Percentiles rank a stretch among this genome's conserved stretches.
phyloP scores from a whole-genome alignment of 345 rosid genomes.

The Aquilaria sinensis region DNA sequence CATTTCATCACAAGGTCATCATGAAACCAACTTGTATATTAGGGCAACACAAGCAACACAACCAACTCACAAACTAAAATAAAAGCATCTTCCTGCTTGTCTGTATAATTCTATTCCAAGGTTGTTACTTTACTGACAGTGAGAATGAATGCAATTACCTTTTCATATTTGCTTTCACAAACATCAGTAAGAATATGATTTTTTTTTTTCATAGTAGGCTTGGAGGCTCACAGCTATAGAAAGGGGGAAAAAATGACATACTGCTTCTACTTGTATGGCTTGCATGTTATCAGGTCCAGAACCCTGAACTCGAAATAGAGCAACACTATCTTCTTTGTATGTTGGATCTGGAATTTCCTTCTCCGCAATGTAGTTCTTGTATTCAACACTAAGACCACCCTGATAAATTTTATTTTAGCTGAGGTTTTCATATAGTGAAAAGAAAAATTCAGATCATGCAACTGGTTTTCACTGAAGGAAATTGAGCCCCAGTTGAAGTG shows the following conservation, averaged over 20 bases:
- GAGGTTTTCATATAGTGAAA: constrained; percentile 1
- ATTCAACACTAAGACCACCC: constrained; percentile 93
- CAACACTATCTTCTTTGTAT: constrained; percentile 69
- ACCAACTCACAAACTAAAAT: too few relatives aligned
- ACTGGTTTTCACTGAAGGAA: not conserved
- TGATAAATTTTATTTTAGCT: constrained; percentile 26
- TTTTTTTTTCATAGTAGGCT: not conserved
- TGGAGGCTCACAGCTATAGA: not conserved
- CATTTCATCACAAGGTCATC: too few relatives aligned
- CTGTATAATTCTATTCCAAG: too few relatives aligned
- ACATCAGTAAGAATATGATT: constrained; percentile 1
- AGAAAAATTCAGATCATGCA: constrained; percentile 5
- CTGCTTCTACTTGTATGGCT: constrained; percentile 94
- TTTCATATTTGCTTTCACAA: not conserved
- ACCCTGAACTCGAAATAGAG: constrained; percentile 87
- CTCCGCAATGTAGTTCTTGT: constrained; percentile 67
- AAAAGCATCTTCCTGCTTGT: too few relatives aligned
- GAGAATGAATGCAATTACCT: too few relatives aligned
- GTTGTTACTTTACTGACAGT: too few relatives aligned
- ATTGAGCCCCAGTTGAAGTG: constrained; percentile 3
- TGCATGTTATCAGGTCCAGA: constrained; percentile 99
- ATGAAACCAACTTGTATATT: too few relatives aligned
- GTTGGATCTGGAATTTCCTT: constrained; percentile 77
- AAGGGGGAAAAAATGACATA: constrained; percentile 30
- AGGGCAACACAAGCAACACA: too few relatives aligned